A percentile compares a stretch with the other conserved stretches of the same genome.
phyloP scores from a whole-genome alignment of 495 filamentous ascomycete genomes.

The Xylaria sp. region DNA sequence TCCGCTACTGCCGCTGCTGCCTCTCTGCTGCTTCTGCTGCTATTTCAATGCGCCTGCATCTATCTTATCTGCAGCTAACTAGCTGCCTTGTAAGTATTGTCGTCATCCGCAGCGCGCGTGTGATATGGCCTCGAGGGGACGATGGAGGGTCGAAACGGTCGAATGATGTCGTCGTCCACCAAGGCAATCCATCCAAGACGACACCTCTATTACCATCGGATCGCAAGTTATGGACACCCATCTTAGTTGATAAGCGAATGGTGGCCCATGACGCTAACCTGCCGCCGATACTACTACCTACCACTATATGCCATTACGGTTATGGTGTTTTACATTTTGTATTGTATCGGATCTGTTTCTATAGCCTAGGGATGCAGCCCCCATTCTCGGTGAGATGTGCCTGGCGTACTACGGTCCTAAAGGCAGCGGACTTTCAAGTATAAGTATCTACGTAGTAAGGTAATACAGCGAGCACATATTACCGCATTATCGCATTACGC shows the following conservation, averaged over 20 bases:
- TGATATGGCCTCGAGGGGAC: neutral
- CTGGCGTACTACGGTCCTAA: neutral
- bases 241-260: neutral
- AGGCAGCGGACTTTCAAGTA: no score
- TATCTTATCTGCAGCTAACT: neutral
- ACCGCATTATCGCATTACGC: no score
- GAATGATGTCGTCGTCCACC: neutral
- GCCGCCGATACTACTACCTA: neutral
- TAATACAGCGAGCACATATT: no score
- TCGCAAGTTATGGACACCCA: neutral
- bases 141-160: neutral
- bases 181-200: neutral
- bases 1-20: neutral
- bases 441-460: no score
- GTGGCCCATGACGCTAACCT: neutral
- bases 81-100: neutral
- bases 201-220: no score
- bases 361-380: neutral
- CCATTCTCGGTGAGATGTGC: neutral
- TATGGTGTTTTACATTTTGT: neutral
- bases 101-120: neutral
- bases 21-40: no score
- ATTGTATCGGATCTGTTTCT: neutral
- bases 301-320: no score
- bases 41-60: neutral